Evolutionary conservation across 2,329 filamentous ascomycete genomes (phyloP).

Genomic region (Salinomyces thailandicus): DNA sequence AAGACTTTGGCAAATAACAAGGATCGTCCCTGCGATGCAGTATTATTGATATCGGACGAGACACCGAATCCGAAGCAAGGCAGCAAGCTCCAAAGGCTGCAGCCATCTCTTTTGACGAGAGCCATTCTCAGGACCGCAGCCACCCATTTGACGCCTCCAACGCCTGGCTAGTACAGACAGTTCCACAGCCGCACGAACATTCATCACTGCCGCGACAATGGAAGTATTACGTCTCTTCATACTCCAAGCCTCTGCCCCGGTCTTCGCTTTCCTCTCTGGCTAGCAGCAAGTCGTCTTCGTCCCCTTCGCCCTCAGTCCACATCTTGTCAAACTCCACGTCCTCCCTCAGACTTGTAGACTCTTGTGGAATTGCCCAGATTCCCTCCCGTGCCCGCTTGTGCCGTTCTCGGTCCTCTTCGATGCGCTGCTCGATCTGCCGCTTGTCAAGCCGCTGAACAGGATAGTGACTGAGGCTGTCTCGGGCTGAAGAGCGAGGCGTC

Average conservation of each 20-base stretch:
- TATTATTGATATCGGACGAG: too few species aligned
- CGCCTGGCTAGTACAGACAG: constrained; percentile 4
- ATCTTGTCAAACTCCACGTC: constrained; percentile 67
- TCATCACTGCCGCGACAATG: not conserved
- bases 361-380: constrained; percentile 67
- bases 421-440: constrained; percentile 84
- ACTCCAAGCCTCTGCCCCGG: constrained; percentile 38
- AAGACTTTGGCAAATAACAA: too few species aligned
- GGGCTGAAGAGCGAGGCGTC: constrained; percentile 14
- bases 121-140: too few species aligned
- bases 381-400: constrained; percentile 87
- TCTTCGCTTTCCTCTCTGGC: constrained; percentile 63
- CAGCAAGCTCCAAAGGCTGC: too few species aligned
- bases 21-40: too few species aligned
- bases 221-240: constrained; percentile 20
- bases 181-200: not conserved
- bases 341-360: constrained; percentile 41
- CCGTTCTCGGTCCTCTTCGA: constrained; percentile 90
- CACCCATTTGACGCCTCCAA: constrained; percentile 6
- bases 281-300: constrained; percentile 72
- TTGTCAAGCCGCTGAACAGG: constrained; percentile 54
- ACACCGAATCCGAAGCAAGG: too few species aligned
- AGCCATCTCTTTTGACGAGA: too few species aligned
- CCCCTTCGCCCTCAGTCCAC: constrained; percentile 78
- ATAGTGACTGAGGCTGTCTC: constrained; percentile 9